Percentiles rank a stretch among this genome's conserved stretches.
phyloP scores from a whole-genome alignment of 176 grass and related monocot genomes.

The Raddia guianensis region DNA sequence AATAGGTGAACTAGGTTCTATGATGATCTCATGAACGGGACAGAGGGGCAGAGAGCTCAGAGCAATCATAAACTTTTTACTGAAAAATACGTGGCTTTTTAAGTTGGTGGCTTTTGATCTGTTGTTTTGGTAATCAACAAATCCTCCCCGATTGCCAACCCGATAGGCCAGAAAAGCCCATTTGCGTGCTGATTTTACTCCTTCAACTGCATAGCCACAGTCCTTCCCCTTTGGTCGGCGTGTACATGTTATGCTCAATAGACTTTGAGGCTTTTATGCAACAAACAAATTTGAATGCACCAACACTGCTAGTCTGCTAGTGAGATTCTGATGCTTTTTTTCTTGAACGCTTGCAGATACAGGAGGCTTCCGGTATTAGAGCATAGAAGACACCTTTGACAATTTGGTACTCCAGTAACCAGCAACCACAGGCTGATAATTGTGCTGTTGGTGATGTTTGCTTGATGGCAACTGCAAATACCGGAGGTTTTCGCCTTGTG shows the following conservation, averaged over 20 bases:
- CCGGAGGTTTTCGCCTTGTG: conserved; percentile 56
- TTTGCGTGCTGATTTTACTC: neutral
- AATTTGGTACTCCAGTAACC: neutral
- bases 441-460: conserved; percentile 42
- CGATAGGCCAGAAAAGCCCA: neutral
- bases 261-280: neutral
- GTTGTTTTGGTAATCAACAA: neutral
- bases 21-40: neutral
- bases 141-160: neutral
- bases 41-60: conserved; percentile 6
- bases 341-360: conserved; percentile 23
- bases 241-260: neutral
- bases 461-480: conserved; percentile 48
- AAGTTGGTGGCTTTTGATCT: neutral
- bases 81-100: neutral
- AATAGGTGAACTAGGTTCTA: neutral
- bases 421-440: neutral
- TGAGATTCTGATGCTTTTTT: conserved; percentile 13
- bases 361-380: neutral
- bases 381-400: neutral
- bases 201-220: neutral
- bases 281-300: neutral
- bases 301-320: neutral
- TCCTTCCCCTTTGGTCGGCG: neutral
- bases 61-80: conserved; percentile 12